Percentiles rank a stretch among this genome's conserved stretches.
Conservation (phyloP, 495 filamentous ascomycete genomes). For the Staphylotrichum longicolle region DNA sequence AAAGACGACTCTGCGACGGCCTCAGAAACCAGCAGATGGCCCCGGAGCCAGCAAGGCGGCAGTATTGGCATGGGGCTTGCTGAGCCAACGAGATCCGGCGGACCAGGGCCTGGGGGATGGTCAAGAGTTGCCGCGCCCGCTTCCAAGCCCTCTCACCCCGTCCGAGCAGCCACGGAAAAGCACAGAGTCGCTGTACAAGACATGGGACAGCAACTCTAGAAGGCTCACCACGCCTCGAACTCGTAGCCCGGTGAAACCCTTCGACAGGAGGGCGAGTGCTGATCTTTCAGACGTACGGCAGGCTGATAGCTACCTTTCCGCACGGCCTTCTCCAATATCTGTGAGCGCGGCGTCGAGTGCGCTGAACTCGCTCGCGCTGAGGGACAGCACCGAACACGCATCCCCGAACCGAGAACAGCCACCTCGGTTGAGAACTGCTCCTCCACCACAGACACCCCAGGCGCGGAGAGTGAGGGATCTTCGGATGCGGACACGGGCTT, state of each 20-base stretch:
- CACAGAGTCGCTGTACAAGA: slow-evolving; percentile 26
- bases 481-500: slow-evolving; percentile 10
- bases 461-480: slow-evolving; percentile 17
- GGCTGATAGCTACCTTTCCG: slow-evolving; percentile 26
- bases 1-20: slow-evolving; percentile 48
- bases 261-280: slow-evolving; percentile 25
- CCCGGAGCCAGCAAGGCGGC: slow-evolving; percentile 78
- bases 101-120: slow-evolving; percentile 10
- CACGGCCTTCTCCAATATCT: slow-evolving; percentile 39
- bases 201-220: slow-evolving; percentile 49
- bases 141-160: slow-evolving; percentile 25
- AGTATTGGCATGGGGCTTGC: slow-evolving; percentile 74
- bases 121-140: slow-evolving; percentile 17
- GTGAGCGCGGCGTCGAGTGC: slow-evolving; percentile 51
- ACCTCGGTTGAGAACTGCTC: slow-evolving; percentile 19
- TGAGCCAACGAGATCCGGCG: slow-evolving; percentile 27
- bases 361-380: slow-evolving; percentile 35
- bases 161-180: slow-evolving; percentile 30
- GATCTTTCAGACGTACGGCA: slow-evolving; percentile 27
- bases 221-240: slow-evolving; percentile 36
- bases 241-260: slow-evolving; percentile 25
- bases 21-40: slow-evolving; percentile 36
- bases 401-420: slow-evolving; percentile 20
- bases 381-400: slow-evolving; percentile 24
- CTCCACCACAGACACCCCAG: slow-evolving; percentile 20